Evolutionary conservation across 1,139 yeast species (phyloP), one percentile per base, ranked within the genome.

Genomic region (Geotrichum aggregatum): DNA sequence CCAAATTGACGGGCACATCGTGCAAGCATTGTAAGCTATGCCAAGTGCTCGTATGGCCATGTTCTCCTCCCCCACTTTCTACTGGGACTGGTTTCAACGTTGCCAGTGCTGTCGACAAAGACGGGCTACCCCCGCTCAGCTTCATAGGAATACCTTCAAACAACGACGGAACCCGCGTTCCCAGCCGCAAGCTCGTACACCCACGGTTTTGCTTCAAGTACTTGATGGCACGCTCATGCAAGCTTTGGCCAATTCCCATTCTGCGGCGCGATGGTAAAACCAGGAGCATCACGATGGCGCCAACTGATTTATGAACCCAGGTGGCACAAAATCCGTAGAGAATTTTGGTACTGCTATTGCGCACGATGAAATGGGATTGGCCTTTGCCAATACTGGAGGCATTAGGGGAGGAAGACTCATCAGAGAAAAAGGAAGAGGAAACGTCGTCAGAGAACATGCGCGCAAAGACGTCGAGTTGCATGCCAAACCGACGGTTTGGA

Each of bases 311-410:
- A 44, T 61, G 60, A 5, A 76, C 75, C 84, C 84, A 80, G 0
- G 85, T 79, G 34, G 79, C 68, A n/a, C 79, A 72, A 19, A 79
- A 67, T 4, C 87, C 87, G 59, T 79, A 79, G 16, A 82, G 60
- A 28, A 78, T 74, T 58, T 80, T 80, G 39, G 81, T 70, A 13
- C 82, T 75, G 2, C 84, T 76, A 63, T 82, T 82, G 48, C 84
- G 67, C 19, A 82, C 83, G 47, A 82, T 79, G 64, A 82, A 82
- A 61, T 79, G 83, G 44, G 71, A 63, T 36, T 63, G 66, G 8
- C 52, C 56, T 2, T 39, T 35, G 21, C 39, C 39, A 35, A 35
- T 35, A 21, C 10, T 11, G 3, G 8, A 10, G 30, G n/a, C n/a
- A n/a, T n/a, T n/a, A n/a, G n/a, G n/a, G n/a, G n/a, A n/a, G n/a